Evolutionary conservation across 805 yeast genomes (phyloP).

Genomic region (Saccharomyces kudriavzevii): DNA sequence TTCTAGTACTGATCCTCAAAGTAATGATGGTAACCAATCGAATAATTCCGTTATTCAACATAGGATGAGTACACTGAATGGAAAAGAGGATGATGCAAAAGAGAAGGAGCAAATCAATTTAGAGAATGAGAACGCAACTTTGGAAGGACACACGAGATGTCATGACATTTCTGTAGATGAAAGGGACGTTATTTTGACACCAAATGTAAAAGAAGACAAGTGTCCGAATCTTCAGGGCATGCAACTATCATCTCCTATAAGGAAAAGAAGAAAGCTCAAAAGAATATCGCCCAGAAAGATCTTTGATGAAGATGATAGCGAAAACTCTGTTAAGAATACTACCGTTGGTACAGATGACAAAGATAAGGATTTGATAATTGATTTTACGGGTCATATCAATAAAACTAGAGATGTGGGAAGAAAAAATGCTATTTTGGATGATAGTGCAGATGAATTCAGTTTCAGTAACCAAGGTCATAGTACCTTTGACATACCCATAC

Average conservation of each 20-base stretch:
- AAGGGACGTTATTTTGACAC: neutral
- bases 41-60: neutral
- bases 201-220: neutral
- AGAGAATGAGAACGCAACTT: neutral
- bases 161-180: neutral
- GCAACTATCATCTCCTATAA: conserved; percentile 2
- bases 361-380: conserved; percentile 13
- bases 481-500: conserved; percentile 22
- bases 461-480: conserved; percentile 26
- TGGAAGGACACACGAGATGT: neutral
- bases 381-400: conserved; percentile 18
- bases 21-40: neutral
- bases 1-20: neutral
- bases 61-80: neutral
- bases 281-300: conserved; percentile 10
- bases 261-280: conserved; percentile 14
- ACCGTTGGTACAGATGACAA: neutral
- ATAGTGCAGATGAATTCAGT: conserved; percentile 27
- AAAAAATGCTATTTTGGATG: conserved; percentile 25
- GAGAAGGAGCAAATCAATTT: neutral
- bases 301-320: conserved; percentile 4
- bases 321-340: neutral
- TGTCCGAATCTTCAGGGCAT: conserved; percentile 1
- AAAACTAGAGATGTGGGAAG: conserved; percentile 15
- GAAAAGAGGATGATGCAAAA: neutral